These are phyloP conservation scores for Chionographis japonica DNA, from an alignment of 106 monocot species.

Conservation along the genomic window DNA sequence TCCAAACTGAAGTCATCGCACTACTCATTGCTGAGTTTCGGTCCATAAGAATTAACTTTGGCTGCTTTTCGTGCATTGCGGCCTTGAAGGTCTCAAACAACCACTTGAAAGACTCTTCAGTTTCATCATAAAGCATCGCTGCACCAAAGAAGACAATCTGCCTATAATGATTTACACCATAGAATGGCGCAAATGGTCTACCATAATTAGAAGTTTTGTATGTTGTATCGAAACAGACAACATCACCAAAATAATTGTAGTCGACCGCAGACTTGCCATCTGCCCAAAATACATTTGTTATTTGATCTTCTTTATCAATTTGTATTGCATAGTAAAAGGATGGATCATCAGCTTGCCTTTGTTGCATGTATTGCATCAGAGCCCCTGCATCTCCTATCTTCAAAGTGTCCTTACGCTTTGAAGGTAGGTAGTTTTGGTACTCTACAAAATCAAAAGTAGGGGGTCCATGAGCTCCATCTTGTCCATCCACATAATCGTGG, in stretches of 20 bases:
- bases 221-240: slow-evolving; percentile 32
- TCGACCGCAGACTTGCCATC: slow-evolving; percentile 33
- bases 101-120: slow-evolving; percentile 28
- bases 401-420: slow-evolving; percentile 5
- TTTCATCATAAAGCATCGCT: slow-evolving; percentile 26
- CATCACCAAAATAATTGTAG: slow-evolving; percentile 36
- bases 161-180: slow-evolving; percentile 36
- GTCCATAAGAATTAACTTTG: slow-evolving; percentile 26
- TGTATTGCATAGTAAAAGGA: slow-evolving; percentile 24
- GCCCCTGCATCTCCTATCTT: slow-evolving; percentile 26
- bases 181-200: slow-evolving; percentile 23
- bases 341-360: slow-evolving; percentile 21
- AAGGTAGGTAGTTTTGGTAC: neutral
- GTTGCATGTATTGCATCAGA: slow-evolving; percentile 28
- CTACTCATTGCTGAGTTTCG: slow-evolving; percentile 5
- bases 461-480: neutral
- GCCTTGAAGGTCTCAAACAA: slow-evolving; percentile 22
- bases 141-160: slow-evolving; percentile 29
- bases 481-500: neutral
- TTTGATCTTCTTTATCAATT: slow-evolving; percentile 15
- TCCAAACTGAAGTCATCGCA: slow-evolving; percentile 15
- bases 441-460: neutral
- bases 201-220: slow-evolving; percentile 14
- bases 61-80: slow-evolving; percentile 26
- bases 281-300: slow-evolving; percentile 27